Base-by-base conservation (phyloP, 192 early-diverging fungal species). In the Powellomyces hirtus region DNA sequence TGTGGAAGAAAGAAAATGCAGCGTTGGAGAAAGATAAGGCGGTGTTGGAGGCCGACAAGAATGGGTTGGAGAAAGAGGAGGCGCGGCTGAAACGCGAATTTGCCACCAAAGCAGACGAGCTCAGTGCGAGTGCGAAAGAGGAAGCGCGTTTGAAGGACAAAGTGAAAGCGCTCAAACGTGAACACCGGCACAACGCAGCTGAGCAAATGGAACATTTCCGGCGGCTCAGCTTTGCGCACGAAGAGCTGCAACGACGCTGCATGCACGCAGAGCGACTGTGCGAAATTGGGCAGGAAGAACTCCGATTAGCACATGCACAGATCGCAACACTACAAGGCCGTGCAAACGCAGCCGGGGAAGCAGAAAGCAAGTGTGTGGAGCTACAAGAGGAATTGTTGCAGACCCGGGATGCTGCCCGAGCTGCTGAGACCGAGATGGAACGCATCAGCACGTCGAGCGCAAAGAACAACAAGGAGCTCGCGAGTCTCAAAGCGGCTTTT, bases 71-170 rank as follows among this genome's bases (percentile, higher is more conserved):
- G n/a, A 14, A 30, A 13, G 73, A 70, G 4, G 66, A 72, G 24
- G 16, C 20, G 16, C 50, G 50, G 44, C 55, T 76, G 20, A 58
- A 76, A 31, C 30, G 38, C 2, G 42, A 37, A 27, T 45, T 72
- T 34, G 52, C 38, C 3, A 37, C 37, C 26, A 49, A 49, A 14
- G n/a, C 46, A 2, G 46, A 24, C 46, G 46, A 24, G 16, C 46
- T 2, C 5, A 7, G 4, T 49, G 2, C 2, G n/a, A 49, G 46
- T 24, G 5, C 46, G 46, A 5, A 49, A 49, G 46, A 49, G 46
- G 46, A 49, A 14, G 46, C 46, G 46, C 46, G 46, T 24, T 49
- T 49, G 46, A 24, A 49, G 46, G n/a, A 18, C 40, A 42, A 42
- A 18, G 10, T 42, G 18, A 18, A 42, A 8, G 18, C 40, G 40